These are phyloP conservation scores for Hevea brasiliensis DNA, from an alignment of 345 rosid genomes.

Conservation along the genomic window DNA sequence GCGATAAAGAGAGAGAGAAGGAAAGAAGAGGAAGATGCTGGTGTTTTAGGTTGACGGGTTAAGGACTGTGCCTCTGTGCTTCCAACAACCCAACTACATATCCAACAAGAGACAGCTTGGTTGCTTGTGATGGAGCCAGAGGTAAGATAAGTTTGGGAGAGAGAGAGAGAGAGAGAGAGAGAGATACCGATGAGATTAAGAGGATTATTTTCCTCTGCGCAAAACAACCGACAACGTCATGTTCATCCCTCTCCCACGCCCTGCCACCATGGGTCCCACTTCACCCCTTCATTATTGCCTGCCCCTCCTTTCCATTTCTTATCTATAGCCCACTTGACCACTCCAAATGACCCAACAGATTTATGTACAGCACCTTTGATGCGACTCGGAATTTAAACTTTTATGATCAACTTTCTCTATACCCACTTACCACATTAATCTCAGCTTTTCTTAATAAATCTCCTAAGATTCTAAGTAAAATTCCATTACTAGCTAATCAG, in stretches of 20 bases:
- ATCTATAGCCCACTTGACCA: slow-evolving; percentile 29
- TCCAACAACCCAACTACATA: slow-evolving; percentile 63
- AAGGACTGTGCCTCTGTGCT: slow-evolving; percentile 58
- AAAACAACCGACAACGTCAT: slow-evolving; percentile 98
- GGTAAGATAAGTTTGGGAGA: slow-evolving; percentile 23
- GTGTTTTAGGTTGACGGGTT: not conserved
- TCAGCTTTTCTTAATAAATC: slow-evolving; percentile 7
- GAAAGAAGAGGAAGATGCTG: not conserved
- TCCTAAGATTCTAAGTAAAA: slow-evolving; percentile 1
- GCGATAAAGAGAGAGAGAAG: not conserved
- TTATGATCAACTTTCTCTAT: not conserved
- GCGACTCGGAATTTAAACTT: slow-evolving; percentile 20
- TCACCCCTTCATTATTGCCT: slow-evolving; percentile 63
- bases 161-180: slow-evolving; percentile 23
- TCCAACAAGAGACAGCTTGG: slow-evolving; percentile 92
- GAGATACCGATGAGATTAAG: slow-evolving; percentile 18
- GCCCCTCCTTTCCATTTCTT: slow-evolving; percentile 17
- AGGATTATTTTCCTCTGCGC: slow-evolving; percentile 6
- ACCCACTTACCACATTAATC: slow-evolving; percentile 1
- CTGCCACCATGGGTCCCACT: slow-evolving; percentile 72
- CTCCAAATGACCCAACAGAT: slow-evolving; percentile 37
- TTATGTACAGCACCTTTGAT: slow-evolving; percentile 9
- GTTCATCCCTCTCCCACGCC: slow-evolving; percentile 94
- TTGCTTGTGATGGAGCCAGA: slow-evolving; percentile 86
- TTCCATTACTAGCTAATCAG: slow-evolving; percentile 12